Evolutionary conservation across 2,329 filamentous ascomycete species (phyloP), one percentile per base, ranked within the genome.

Genomic region (Talaromyces amestolkiae): DNA sequence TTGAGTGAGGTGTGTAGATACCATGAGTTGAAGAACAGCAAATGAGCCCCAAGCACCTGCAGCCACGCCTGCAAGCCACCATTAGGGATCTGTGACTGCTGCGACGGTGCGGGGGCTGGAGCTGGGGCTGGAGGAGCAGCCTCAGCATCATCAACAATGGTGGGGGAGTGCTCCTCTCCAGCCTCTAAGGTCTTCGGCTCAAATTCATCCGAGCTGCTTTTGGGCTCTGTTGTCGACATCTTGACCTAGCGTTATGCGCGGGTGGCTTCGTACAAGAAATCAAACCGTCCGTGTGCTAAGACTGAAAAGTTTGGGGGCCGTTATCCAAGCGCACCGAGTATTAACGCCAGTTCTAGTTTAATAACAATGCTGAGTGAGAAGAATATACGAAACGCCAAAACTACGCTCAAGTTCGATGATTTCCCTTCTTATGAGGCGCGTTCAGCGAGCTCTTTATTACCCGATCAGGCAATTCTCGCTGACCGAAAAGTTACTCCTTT

Each of bases 11-110:
- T 3, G 27, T 31, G 27, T 31, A n/a, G 15, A 17, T 78, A 80
- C 67, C 68, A 70, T 31, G 70, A 68, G 45, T 72, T 72, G 59
- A 71, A 70, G 24, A 75, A 70, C 17, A 76, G 63, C 3, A 77
- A 59, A 37, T 75, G 72, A 4, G 63, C 69, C 41, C 69, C 71
- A 31, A 75, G 33, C 1, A 72, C 74, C 62, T 76, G 75, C 0
- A 70, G 69, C 74, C 75, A 77, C 35, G 74, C 75, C 19, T 53
- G 33, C 1, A 71, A 49, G 11, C 75, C 75, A 10, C 75, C 74
- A 65, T 77, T 45, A 3, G 56, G 37, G 5, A 58, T 47, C 37
- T 39, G 37, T 15, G 37, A 39, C 13, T 39, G 37, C 11, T 15
- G 37, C 5, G 37, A 39, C 3, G 37, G 9, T 10, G 37, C 37